phyloP scores from a whole-genome alignment of 192 early-diverging fungal species.

The Mortierella hygrophila region DNA sequence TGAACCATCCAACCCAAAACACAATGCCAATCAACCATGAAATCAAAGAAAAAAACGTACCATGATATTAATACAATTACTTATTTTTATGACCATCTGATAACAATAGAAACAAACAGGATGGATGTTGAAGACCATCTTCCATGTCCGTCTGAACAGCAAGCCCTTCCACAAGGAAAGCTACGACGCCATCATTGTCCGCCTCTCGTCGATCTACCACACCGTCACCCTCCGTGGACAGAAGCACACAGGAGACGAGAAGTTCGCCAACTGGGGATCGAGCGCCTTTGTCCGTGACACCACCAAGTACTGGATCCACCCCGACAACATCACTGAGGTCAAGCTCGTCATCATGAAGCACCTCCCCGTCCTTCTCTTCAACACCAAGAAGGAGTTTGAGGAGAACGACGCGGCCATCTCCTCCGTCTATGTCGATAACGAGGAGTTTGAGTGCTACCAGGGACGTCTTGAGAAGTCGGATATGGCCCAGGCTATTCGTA shows the following conservation, averaged over 20 bases:
- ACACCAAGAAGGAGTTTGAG: slow-evolving; percentile 64
- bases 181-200: slow-evolving; percentile 88
- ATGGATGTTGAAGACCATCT: slow-evolving; percentile 83
- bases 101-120: slow-evolving; percentile 54
- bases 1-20: not conserved
- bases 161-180: slow-evolving; percentile 87
- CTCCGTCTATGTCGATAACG: slow-evolving; percentile 95
- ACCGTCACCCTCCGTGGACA: slow-evolving; percentile 53
- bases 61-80: not conserved
- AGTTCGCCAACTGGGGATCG: slow-evolving; percentile 48
- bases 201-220: slow-evolving; percentile 84
- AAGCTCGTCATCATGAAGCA: slow-evolving; percentile 92
- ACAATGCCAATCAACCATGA: not conserved
- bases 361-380: slow-evolving; percentile 91
- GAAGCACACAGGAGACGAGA: slow-evolving; percentile 38
- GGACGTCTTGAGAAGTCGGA: slow-evolving; percentile 90
- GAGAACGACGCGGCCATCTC: slow-evolving; percentile 92
- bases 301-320: slow-evolving; percentile 96
- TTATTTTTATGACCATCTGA: not conserved
- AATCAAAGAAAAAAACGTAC: not conserved
- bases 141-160: slow-evolving; percentile 84
- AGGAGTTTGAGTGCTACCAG: slow-evolving; percentile 88
- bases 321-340: slow-evolving; percentile 94
- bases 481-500: slow-evolving; percentile 90
- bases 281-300: slow-evolving; percentile 72